A percentile compares a stretch with the other conserved stretches of the same genome.
These are phyloP conservation scores for Cutaneotrichosporon cyanovorans DNA, from an alignment of 1,284 basidiomycete species.

Conservation along the genomic window DNA sequence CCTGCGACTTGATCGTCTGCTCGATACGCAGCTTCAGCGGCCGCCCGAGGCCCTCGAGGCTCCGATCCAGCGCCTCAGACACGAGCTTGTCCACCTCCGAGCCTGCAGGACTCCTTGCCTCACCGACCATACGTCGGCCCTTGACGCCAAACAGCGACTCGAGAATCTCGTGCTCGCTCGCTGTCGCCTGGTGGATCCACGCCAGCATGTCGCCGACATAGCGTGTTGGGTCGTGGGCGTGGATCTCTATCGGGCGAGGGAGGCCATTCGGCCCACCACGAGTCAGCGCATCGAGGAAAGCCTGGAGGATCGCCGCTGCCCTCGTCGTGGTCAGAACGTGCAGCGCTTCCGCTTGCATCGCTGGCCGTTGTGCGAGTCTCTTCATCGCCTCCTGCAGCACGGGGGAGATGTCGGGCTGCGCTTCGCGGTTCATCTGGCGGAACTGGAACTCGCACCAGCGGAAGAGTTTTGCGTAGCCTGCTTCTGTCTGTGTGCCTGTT, in stretches of 20 bases:
- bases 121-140: slow-evolving; percentile 64
- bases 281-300: slow-evolving; percentile 81
- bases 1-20: slow-evolving; percentile 86
- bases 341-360: slow-evolving; percentile 64
- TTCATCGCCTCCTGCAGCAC: slow-evolving; percentile 66
- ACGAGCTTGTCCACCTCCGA: slow-evolving; percentile 70
- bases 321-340: slow-evolving; percentile 70
- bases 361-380: slow-evolving; percentile 66
- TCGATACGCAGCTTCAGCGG: slow-evolving; percentile 81
- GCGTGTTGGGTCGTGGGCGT: slow-evolving; percentile 91
- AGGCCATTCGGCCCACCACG: slow-evolving; percentile 79
- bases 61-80: slow-evolving; percentile 71
- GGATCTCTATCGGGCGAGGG: slow-evolving; percentile 89
- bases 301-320: slow-evolving; percentile 65
- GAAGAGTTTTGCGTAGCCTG: slow-evolving; percentile 80
- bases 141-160: slow-evolving; percentile 71
- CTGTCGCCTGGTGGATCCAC: slow-evolving; percentile 95
- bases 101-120: slow-evolving; percentile 42
- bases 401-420: slow-evolving; percentile 66
- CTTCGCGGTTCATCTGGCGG: slow-evolving; percentile 67
- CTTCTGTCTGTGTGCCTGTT: slow-evolving; percentile 74
- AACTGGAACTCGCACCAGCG: slow-evolving; percentile 83
- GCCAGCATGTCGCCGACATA: slow-evolving; percentile 98
- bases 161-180: slow-evolving; percentile 86
- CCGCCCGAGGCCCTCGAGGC: slow-evolving; percentile 73